Evolutionary conservation across 164 flowering plant species (phyloP).

Genomic region (Hamamelis virginiana): DNA sequence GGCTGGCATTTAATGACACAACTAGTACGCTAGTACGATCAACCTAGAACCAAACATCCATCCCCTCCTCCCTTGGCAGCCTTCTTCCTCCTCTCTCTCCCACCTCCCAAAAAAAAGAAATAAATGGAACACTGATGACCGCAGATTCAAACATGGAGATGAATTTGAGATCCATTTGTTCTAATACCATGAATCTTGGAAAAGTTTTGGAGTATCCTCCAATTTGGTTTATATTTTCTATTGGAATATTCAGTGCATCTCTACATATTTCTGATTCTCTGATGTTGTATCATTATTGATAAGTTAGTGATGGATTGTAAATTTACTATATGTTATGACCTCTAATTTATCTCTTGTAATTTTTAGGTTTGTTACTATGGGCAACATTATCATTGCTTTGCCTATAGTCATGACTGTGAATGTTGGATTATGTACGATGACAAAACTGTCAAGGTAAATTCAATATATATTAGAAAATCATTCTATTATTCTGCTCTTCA

Average conservation of each 20-base stretch:
- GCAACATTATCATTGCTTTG: slow-evolving; percentile 97
- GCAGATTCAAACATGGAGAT: not conserved
- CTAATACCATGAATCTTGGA: not conserved
- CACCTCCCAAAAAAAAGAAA: not conserved
- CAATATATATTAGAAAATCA: not conserved
- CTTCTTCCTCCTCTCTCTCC: no score
- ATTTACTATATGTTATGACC: no score
- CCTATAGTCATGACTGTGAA: slow-evolving; percentile 71
- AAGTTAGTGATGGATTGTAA: no score
- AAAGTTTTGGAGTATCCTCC: not conserved
- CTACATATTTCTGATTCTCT: not conserved
- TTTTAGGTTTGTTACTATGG: slow-evolving; percentile 96
- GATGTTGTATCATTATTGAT: not conserved
- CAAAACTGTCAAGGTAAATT: slow-evolving; percentile 80
- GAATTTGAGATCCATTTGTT: not conserved
- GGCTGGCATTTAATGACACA: no score
- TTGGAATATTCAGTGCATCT: no score
- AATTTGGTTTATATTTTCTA: not conserved
- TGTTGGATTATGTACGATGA: slow-evolving; percentile 96
- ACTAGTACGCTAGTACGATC: no score
- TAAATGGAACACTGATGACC: not conserved
- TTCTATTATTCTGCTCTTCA: not conserved
- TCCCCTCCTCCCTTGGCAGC: no score
- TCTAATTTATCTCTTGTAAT: not conserved
- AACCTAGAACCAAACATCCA: no score